Conservation (phyloP, 2,329 filamentous ascomycete genomes). For the Arthrobotrys entomopaga region DNA sequence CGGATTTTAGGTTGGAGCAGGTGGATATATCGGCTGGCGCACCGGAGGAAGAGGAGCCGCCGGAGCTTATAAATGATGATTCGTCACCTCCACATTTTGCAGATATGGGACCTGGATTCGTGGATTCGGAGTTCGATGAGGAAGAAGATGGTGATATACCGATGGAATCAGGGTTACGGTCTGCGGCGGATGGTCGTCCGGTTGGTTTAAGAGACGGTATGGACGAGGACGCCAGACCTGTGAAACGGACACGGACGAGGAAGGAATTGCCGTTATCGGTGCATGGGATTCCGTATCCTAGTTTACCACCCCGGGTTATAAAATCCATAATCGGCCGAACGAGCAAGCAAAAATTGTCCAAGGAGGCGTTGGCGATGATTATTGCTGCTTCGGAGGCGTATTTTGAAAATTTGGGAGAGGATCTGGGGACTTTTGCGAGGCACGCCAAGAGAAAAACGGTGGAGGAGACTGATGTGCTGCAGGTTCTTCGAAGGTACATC, state of each 20-base stretch:
- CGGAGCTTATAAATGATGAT: slow-evolving; percentile 24
- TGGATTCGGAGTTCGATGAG: slow-evolving; percentile 30
- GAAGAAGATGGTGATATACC: slow-evolving; percentile 22
- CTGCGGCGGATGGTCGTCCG: not conserved
- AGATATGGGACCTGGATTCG: not conserved
- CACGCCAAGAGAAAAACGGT: slow-evolving; percentile 87
- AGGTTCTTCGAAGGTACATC: slow-evolving; percentile 82
- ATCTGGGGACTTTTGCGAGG: slow-evolving; percentile 79
- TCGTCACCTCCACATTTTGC: slow-evolving; percentile 20
- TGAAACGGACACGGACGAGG: slow-evolving; percentile 61
- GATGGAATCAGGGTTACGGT: slow-evolving; percentile 4
- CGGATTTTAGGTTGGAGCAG: slow-evolving; percentile 45
- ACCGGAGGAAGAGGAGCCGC: slow-evolving; percentile 14
- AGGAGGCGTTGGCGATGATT: slow-evolving; percentile 78
- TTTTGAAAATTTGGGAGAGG: slow-evolving; percentile 85
- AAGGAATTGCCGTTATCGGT: slow-evolving; percentile 72
- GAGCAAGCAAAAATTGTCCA: slow-evolving; percentile 67
- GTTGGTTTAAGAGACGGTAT: not conserved
- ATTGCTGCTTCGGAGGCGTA: slow-evolving; percentile 88
- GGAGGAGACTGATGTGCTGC: slow-evolving; percentile 82
- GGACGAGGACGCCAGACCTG: not conserved
- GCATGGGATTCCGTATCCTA: slow-evolving; percentile 79
- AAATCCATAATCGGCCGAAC: slow-evolving; percentile 67
- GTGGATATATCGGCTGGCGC: slow-evolving; percentile 26
- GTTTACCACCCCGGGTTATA: slow-evolving; percentile 76